Base-by-base conservation (phyloP, 352 stramenopile species). In the Globisporangium cystogenes region DNA sequence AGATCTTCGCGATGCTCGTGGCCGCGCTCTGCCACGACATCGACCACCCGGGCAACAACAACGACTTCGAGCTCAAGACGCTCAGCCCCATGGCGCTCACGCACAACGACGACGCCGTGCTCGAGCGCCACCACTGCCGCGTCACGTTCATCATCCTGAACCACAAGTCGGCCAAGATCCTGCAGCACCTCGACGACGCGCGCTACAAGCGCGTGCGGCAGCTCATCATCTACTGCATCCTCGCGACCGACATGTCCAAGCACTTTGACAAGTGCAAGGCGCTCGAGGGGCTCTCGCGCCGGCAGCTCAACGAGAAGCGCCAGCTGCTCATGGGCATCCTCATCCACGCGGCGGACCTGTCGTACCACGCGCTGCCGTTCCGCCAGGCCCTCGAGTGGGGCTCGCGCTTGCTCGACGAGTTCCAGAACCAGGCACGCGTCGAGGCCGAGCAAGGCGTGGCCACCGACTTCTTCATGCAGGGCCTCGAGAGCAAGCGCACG, bases 61-160 rank as follows among this genome's bases (percentile, higher is more conserved):
- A 96, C 55, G 76, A 84, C 59, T 95, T 96, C 60, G 73, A 94
- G 64, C 62, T 92, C 27, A 87, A 87, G 27, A 77, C 70, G 21
- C 54, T 84, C 33, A 90, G 72, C n/a, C 65, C 71, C 4, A 75
- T 95, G 59, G 85, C 86, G 4, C 67, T 92, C 26, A 88, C 76
- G 1, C 88, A 95, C 72, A 91, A 93, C 49, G 82, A 96, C 56
- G 68, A 87, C 26, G 76, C 79, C 7, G 85, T 95, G 29, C 61
- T 95, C 10, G 85, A 96, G 59, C 86, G 86, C 33, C 82, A 93
- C 41, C 82, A 94, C 50, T 81, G 74, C 52, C 72, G 74, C 35
- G 72, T 87, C 15, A 87, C 82, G 18, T 91, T 87, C 50, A 81
- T 86, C 40, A 87, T 90, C 31, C 59, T 93, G 3, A 84, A 86